These are phyloP conservation scores for Megacollybia marginata DNA, from an alignment of 768 basidiomycete genomes.

Conservation along the genomic window DNA sequence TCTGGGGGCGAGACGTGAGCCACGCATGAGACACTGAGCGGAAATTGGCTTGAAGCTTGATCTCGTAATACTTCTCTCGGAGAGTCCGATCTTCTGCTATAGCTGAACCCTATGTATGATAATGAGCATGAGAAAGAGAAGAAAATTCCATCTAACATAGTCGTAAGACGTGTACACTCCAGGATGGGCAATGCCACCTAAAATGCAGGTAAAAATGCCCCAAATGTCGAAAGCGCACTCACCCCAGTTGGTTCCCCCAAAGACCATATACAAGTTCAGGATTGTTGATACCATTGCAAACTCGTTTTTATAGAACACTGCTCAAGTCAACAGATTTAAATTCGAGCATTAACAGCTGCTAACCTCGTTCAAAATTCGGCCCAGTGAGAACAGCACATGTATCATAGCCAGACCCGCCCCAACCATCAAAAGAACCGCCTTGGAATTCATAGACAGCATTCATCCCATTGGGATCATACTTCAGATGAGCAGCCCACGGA, in stretches of 20 bases:
- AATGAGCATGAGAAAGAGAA: background rate
- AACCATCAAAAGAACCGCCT: slow-evolving; percentile 47
- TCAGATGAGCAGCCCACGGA: slow-evolving; percentile 31
- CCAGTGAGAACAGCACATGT: slow-evolving; percentile 27
- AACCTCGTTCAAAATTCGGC: slow-evolving; percentile 39
- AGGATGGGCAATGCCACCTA: slow-evolving; percentile 29
- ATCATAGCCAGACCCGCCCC: slow-evolving; percentile 32
- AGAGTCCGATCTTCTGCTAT: slow-evolving; percentile 46
- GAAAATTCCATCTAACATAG: slow-evolving; percentile 21
- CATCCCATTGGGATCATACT: slow-evolving; percentile 26
- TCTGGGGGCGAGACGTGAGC: slow-evolving; percentile 38
- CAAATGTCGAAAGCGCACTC: background rate
- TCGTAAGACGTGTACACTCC: slow-evolving; percentile 39
- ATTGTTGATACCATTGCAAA: slow-evolving; percentile 40
- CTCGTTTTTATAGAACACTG: slow-evolving; percentile 43
- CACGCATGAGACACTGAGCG: slow-evolving; percentile 43
- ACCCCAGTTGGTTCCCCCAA: slow-evolving; percentile 46
- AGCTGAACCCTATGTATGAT: slow-evolving; percentile 30
- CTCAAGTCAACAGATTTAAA: background rate
- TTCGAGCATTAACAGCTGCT: background rate
- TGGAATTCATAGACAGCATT: slow-evolving; percentile 40
- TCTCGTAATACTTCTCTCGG: slow-evolving; percentile 46
- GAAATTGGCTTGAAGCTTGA: slow-evolving; percentile 46
- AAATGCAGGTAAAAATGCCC: too few relatives aligned
- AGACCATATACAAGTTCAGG: slow-evolving; percentile 45